Percentiles rank a stretch among this genome's conserved stretches.
Evolutionary conservation across 495 filamentous ascomycete genomes (phyloP).

Genomic region (Penicillium cosmopolitanum): DNA sequence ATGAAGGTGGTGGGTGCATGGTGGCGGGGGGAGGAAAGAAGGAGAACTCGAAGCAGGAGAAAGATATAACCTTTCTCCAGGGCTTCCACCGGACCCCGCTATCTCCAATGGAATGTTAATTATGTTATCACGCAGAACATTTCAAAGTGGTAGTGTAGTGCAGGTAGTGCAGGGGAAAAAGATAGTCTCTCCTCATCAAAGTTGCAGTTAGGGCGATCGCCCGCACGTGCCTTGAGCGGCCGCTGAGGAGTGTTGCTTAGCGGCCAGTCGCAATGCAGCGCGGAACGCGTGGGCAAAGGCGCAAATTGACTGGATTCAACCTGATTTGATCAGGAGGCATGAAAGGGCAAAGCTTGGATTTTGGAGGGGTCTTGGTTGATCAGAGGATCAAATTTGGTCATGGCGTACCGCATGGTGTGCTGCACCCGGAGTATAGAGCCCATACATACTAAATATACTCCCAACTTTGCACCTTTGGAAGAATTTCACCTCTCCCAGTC

Average conservation of each 20-base stretch:
- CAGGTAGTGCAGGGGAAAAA: no score
- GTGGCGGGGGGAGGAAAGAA: slow-evolving; percentile 10
- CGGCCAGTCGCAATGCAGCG: slow-evolving; percentile 21
- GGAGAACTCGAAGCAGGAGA: background rate
- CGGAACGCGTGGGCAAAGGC: slow-evolving; percentile 14
- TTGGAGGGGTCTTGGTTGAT: background rate
- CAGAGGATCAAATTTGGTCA: no score
- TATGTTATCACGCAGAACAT: no score
- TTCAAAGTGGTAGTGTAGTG: no score
- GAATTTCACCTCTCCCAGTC: no score
- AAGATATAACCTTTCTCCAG: background rate
- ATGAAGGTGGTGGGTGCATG: slow-evolving; percentile 6
- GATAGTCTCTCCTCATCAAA: background rate
- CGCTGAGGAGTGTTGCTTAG: slow-evolving; percentile 19
- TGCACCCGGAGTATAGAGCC: no score
- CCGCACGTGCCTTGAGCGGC: slow-evolving; percentile 20
- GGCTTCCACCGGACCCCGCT: no score
- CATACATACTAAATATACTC: no score
- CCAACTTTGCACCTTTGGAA: no score
- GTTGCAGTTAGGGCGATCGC: slow-evolving; percentile 1
- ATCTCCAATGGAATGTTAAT: no score
- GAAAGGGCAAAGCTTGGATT: background rate
- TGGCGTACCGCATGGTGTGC: no score
- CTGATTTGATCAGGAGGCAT: slow-evolving; percentile 2
- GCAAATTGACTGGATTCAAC: background rate